These are phyloP conservation scores for Magnaporthiopsis incrustans DNA, from an alignment of 2,329 filamentous ascomycete species.

Conservation along the genomic window DNA sequence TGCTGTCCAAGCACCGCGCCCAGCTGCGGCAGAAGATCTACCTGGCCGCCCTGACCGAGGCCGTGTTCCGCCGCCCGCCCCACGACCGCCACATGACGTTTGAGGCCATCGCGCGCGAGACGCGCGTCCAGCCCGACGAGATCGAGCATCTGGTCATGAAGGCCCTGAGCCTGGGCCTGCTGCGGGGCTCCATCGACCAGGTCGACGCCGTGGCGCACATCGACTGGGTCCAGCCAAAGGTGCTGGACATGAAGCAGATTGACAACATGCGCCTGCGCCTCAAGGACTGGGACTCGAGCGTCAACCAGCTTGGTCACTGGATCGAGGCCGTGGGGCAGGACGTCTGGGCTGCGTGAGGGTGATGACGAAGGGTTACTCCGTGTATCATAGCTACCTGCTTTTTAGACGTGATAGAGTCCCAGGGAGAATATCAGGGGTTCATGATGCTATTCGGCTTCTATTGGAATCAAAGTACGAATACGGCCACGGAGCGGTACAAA, in stretches of 20 bases:
- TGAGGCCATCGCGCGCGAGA: constrained; percentile 78
- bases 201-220: constrained; percentile 91
- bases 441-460: not conserved
- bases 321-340: constrained; percentile 91
- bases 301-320: constrained; percentile 95
- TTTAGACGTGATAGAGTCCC: not conserved
- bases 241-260: constrained; percentile 92
- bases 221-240: constrained; percentile 98
- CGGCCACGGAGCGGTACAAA: not conserved
- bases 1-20: constrained; percentile 69
- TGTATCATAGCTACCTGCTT: not conserved
- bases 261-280: constrained; percentile 81
- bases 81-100: constrained; percentile 96
- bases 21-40: constrained; percentile 98
- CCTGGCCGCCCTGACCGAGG: constrained; percentile 89
- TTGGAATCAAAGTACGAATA: not conserved
- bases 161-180: constrained; percentile 84
- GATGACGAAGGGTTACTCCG: not conserved
- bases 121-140: constrained; percentile 81
- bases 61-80: constrained; percentile 89
- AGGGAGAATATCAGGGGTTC: not conserved
- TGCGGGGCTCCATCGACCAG: constrained; percentile 92
- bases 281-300: constrained; percentile 91
- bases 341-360: constrained; percentile 76
- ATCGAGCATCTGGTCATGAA: constrained; percentile 99